Evolutionary conservation across 2,329 filamentous ascomycete genomes (phyloP), one percentile per base, ranked within the genome.

Genomic region (Pseudocercospora vitis): DNA sequence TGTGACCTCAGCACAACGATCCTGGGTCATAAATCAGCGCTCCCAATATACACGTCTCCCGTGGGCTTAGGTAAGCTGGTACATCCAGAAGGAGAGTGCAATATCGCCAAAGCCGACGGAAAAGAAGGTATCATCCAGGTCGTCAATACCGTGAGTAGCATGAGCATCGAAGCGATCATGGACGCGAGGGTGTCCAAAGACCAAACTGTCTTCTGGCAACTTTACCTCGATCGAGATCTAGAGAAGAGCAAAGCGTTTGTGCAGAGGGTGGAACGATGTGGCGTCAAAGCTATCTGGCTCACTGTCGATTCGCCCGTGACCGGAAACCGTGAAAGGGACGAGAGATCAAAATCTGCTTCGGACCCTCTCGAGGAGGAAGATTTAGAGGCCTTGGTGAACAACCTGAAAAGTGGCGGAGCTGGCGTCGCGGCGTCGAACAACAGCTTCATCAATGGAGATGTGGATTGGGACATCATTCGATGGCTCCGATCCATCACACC

Each of bases 151-250:
- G 64, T 68, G 4, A 60, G 59, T 9, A 62, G 58, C 39, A 61
- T 65, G 57, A 55, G 63, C 18, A 62, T 68, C 40, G 63, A 63
- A 37, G 58, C 58, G 11, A 68, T 68, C 18, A 62, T 67, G 59
- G 52, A 56, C 16, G 57, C 63, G 6, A 52, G 62, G 7, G 50
- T 60, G 11, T 56, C 62, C 0, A 53, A 68, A 16, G 45, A 60
- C 16, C 66, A 66, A 50, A 60, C 63, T 3, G 54, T 77, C 29
- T 81, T 83, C 69, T 83, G 83, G 65, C 82, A 85, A 63, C 71
- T 86, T 8, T 86, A 85, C 61, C 78, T 83, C 32, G 76, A 84
- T 65, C 78, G 77, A 57, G 72, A 82, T 55, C 71, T 80, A 0
- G 50, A 65, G 7, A 78, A 80, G 49, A 79, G 79, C 6, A 76